Percentiles rank a stretch among this genome's conserved stretches.
phyloP scores from a whole-genome alignment of 2,329 filamentous ascomycete genomes.

The Claviceps sp. region DNA sequence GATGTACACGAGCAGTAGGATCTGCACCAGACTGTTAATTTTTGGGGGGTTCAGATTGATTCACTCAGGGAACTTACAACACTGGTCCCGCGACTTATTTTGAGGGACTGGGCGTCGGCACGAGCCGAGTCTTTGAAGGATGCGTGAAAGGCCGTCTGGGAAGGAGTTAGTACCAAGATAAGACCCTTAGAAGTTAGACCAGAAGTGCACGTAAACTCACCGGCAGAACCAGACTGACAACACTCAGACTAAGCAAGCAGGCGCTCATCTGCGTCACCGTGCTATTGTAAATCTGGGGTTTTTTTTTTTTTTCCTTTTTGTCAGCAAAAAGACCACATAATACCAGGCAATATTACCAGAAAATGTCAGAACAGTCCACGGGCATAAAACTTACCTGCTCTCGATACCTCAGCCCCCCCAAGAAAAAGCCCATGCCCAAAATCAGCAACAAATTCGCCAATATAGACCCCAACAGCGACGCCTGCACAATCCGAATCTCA shows the following conservation, averaged over 20 bases:
- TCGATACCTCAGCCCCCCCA: constrained; percentile 73
- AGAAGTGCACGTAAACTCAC: constrained; percentile 28
- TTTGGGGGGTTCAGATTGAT: background rate
- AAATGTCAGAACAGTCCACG: too few relatives aligned
- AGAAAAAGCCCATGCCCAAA: constrained; percentile 79
- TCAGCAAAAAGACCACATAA: background rate
- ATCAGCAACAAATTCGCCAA: constrained; percentile 79
- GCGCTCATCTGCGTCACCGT: constrained; percentile 95
- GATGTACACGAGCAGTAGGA: constrained; percentile 68
- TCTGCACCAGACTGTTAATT: constrained; percentile 22
- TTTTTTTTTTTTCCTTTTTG: background rate
- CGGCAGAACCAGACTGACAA: constrained; percentile 76
- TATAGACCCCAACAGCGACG: constrained; percentile 79
- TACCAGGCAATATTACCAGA: too few relatives aligned
- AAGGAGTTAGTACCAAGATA: constrained; percentile 11
- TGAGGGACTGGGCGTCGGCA: constrained; percentile 60
- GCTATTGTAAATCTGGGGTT: constrained; percentile 67
- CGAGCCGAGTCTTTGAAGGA: constrained; percentile 52
- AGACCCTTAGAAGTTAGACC: too few relatives aligned
- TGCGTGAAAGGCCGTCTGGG: constrained; percentile 75
- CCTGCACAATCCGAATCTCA: constrained; percentile 84
- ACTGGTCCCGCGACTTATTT: constrained; percentile 81
- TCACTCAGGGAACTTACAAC: constrained; percentile 43
- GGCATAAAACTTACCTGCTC: constrained; percentile 48
- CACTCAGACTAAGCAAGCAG: constrained; percentile 77